Conservation (phyloP, 2,329 filamentous ascomycete species). For the Rosellinia necatrix region DNA sequence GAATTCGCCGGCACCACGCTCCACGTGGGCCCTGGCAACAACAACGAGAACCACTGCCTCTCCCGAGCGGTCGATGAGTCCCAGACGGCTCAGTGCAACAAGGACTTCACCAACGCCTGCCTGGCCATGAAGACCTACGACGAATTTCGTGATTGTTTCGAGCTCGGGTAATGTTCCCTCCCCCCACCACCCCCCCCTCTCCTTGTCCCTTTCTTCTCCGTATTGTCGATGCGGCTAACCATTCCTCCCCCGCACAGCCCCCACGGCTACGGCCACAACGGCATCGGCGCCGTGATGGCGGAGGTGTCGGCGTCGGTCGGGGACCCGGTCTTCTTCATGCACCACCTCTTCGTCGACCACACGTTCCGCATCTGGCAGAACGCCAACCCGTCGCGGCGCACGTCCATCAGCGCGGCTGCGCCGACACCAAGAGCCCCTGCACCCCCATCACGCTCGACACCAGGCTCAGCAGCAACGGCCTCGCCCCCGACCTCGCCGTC, state of each 20-base stretch:
- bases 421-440: constrained; percentile 35
- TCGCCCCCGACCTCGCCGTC: constrained; percentile 36
- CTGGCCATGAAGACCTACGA: constrained; percentile 38
- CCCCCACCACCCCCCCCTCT: not conserved
- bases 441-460: constrained; percentile 36
- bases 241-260: constrained; percentile 38
- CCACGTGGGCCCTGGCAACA: constrained; percentile 40
- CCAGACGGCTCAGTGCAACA: constrained; percentile 38
- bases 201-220: not conserved
- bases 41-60: constrained; percentile 39
- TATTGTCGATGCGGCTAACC: constrained; percentile 21
- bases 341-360: constrained; percentile 44
- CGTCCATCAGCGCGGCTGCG: constrained; percentile 39
- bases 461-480: constrained; percentile 35
- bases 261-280: constrained; percentile 45
- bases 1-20: constrained; percentile 37
- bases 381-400: constrained; percentile 35
- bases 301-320: constrained; percentile 42
- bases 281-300: constrained; percentile 44
- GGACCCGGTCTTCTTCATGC: constrained; percentile 44
- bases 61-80: constrained; percentile 42
- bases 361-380: constrained; percentile 43
- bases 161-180: constrained; percentile 41
- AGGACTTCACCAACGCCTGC: constrained; percentile 41
- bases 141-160: constrained; percentile 41